Conservation (phyloP, 805 yeast genomes). For the Myxozyma mucilagina region DNA sequence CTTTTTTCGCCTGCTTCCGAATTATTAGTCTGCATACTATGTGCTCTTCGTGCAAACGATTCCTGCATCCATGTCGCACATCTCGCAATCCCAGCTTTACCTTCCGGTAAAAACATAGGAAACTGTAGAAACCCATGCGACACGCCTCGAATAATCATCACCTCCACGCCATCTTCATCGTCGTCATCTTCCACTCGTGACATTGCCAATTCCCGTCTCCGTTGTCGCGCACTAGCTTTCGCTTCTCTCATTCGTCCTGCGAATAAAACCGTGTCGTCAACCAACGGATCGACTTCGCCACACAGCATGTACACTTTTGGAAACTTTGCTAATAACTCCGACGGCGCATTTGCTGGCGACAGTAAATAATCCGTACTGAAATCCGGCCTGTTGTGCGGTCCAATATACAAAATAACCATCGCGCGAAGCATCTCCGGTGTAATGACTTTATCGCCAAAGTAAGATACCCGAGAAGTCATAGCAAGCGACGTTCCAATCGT, state of each 20-base stretch:
- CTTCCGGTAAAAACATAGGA: constrained; percentile 36
- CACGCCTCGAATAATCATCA: constrained; percentile 35
- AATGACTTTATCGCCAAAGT: constrained; percentile 35
- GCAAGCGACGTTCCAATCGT: constrained; percentile 32
- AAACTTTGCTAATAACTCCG: constrained; percentile 34
- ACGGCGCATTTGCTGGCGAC: constrained; percentile 38
- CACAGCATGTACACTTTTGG: constrained; percentile 38
- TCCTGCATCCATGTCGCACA: constrained; percentile 36
- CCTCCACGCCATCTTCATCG: constrained; percentile 33
- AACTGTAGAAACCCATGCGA: constrained; percentile 38
- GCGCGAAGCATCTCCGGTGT: constrained; percentile 37
- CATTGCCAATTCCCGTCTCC: constrained; percentile 24
- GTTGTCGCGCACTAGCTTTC: constrained; percentile 22
- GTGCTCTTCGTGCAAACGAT: constrained; percentile 9
- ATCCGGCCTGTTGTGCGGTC: constrained; percentile 34
- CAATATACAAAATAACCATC: constrained; percentile 36
- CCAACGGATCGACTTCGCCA: constrained; percentile 40
- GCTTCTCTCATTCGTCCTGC: constrained; percentile 38
- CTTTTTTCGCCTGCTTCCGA: background rate
- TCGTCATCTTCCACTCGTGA: constrained; percentile 4
- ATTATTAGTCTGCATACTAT: background rate
- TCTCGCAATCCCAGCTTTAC: constrained; percentile 30
- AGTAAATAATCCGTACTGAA: constrained; percentile 35
- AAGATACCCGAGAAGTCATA: constrained; percentile 38
- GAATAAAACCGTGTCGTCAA: constrained; percentile 39